Percentiles rank a stretch among this genome's conserved stretches.
These are phyloP conservation scores for Tolypocladium paradoxum DNA, from an alignment of 2,329 filamentous ascomycete genomes.

Conservation along the genomic window DNA sequence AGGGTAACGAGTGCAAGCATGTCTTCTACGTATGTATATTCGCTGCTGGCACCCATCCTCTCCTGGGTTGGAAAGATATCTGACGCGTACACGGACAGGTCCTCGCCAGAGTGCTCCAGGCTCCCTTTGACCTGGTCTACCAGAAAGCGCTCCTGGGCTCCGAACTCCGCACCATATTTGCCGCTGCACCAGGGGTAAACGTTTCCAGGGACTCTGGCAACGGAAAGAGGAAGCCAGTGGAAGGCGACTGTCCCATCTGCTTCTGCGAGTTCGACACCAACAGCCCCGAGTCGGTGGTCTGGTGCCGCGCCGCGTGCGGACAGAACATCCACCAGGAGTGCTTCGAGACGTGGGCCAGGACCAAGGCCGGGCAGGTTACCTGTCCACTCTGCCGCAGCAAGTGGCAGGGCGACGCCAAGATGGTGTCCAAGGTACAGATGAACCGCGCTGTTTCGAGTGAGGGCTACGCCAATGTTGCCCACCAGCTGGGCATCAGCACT, in stretches of 20 bases:
- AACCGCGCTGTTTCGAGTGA: conserved; percentile 30
- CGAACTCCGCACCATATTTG: conserved; percentile 51
- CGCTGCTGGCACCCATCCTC: not conserved
- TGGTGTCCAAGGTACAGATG: conserved; percentile 32
- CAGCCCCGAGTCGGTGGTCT: conserved; percentile 30
- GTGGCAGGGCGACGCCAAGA: conserved; percentile 38
- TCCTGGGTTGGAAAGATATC: no score
- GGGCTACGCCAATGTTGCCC: conserved; percentile 52
- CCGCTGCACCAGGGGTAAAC: conserved; percentile 39
- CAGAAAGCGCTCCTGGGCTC: conserved; percentile 48
- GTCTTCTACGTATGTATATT: conserved; percentile 38
- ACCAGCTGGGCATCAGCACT: conserved; percentile 45
- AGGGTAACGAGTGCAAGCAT: conserved; percentile 55
- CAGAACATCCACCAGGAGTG: conserved; percentile 45
- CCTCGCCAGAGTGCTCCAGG: conserved; percentile 48
- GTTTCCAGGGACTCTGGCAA: conserved; percentile 15
- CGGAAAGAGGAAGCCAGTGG: conserved; percentile 34
- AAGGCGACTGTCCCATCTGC: conserved; percentile 49
- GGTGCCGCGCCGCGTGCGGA: conserved; percentile 39
- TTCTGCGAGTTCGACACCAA: conserved; percentile 33
- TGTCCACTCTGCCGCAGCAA: conserved; percentile 50
- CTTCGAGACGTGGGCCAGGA: conserved; percentile 42
- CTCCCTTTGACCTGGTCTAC: conserved; percentile 44
- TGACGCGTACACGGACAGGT: conserved; percentile 23
- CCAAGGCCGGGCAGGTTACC: conserved; percentile 34